Conservation (phyloP, 176 grass and related monocot species). For the Musa itinerans region DNA sequence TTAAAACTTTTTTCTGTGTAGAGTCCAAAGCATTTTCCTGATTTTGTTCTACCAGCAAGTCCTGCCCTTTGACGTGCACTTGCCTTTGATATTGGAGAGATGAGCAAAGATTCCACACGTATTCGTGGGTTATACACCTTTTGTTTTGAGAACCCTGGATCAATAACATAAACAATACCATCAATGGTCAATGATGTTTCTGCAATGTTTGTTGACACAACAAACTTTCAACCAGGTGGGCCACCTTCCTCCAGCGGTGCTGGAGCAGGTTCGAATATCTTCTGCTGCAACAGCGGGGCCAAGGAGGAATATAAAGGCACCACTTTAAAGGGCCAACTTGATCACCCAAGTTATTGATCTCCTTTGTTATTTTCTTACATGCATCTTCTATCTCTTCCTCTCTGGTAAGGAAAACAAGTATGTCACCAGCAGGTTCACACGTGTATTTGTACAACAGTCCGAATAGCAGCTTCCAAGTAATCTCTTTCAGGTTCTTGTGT, state of each 20-base stretch:
- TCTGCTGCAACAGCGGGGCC: slow-evolving; percentile 81
- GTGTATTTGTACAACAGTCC: slow-evolving; percentile 93
- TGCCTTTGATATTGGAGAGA: slow-evolving; percentile 97
- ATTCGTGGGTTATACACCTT: slow-evolving; percentile 93
- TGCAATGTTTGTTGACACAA: slow-evolving; percentile 92
- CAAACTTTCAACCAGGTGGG: slow-evolving; percentile 88
- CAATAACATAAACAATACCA: slow-evolving; percentile 95
- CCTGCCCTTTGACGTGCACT: slow-evolving; percentile 91
- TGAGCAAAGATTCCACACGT: slow-evolving; percentile 76
- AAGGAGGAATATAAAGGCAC: slow-evolving; percentile 89
- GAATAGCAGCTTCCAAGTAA: slow-evolving; percentile 85
- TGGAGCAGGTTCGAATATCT: slow-evolving; percentile 91
- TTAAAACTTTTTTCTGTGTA: slow-evolving; percentile 96
- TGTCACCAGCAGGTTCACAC: slow-evolving; percentile 75
- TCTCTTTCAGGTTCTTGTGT: slow-evolving; percentile 94
- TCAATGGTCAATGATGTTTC: slow-evolving; percentile 97
- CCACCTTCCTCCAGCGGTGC: slow-evolving; percentile 57
- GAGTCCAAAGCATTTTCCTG: slow-evolving; percentile 92
- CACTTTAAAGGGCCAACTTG: slow-evolving; percentile 92
- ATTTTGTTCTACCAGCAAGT: slow-evolving; percentile 88
- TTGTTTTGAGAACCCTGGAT: slow-evolving; percentile 95
- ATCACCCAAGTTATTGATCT: slow-evolving; percentile 84
- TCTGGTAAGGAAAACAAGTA: slow-evolving; percentile 95
- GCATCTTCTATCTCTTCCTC: slow-evolving; percentile 99
- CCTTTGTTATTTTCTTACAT: slow-evolving; percentile 90